Base-by-base conservation (phyloP, 2,329 filamentous ascomycete genomes). In the Neonectria faginata region DNA sequence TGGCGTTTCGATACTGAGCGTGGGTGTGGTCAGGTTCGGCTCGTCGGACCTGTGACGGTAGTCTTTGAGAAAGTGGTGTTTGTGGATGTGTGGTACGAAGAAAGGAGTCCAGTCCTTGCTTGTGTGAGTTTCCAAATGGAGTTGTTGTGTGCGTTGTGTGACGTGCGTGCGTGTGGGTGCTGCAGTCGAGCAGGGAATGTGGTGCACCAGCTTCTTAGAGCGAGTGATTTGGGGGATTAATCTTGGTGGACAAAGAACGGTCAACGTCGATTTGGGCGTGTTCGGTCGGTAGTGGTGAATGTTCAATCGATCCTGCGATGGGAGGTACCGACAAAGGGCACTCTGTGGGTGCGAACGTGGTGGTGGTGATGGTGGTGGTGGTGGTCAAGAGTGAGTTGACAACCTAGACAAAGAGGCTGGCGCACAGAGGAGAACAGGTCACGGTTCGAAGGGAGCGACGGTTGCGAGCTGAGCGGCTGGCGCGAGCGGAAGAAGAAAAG, bases 301-400 rank as follows among this genome's bases (percentile, higher is more conserved):
- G 53, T 72, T 67, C 62, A 45, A 74, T 74, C 72, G 72, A 68
- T 74, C 72, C 72, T 74, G 72, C 72, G 72, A 74, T 70, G 69
- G 64, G 62, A 51, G 63, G 67, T 73, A 70, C 69, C 59, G 66
- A 42, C 50, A 57, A 60, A 55, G 54, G 56, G 59, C 57, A 63
- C 60, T 55, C 51, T 54, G 55, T 29, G 36, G 57, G 61, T 59
- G 61, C 61, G 47, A n/a, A 10, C 47, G 47, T 51, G 47, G n/a
- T 25, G 25, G 25, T 25, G 25, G 25, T 25, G 22, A 3, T 25
- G 22, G 22, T 25, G 22, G n/a, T n/a, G n/a, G n/a, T n/a, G n/a
- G n/a, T n/a, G 22, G 22, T 25, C 22, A 5, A 5, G 22, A 25
- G 22, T 25, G 33, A 39, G 53, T 22, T 5, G 48, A 45, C 16